Conservation (phyloP, 176 grass and related monocot species). For the Oryza rufipogon region DNA sequence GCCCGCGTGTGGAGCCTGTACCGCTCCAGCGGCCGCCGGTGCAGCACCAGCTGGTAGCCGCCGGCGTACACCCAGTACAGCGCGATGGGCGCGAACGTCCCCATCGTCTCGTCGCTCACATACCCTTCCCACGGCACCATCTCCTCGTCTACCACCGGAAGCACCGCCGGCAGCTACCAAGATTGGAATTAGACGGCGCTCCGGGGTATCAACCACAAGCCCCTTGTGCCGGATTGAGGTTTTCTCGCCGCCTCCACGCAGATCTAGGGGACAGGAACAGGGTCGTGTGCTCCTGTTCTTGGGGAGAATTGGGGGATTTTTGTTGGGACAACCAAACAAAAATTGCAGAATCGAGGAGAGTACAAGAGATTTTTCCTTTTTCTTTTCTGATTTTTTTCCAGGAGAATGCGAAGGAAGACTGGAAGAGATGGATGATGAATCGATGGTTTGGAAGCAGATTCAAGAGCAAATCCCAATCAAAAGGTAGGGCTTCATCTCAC, state of each 20-base stretch:
- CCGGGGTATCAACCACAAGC: neutral
- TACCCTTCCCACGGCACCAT: constrained; percentile 93
- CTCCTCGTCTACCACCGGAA: neutral
- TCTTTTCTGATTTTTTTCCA: neutral
- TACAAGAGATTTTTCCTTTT: neutral
- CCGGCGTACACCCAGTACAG: constrained; percentile 86
- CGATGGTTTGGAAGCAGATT: constrained; percentile 13
- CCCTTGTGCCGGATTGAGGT: constrained; percentile 22
- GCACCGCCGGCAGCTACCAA: neutral
- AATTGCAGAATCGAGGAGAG: constrained; percentile 2
- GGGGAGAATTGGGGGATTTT: constrained; percentile 4
- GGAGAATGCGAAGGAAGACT: neutral
- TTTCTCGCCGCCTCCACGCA: constrained; percentile 39
- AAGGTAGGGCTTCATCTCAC: neutral
- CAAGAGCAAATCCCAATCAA: constrained; percentile 4
- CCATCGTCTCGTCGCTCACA: constrained; percentile 84
- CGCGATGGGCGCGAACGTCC: constrained; percentile 84
- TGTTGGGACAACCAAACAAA: constrained; percentile 11
- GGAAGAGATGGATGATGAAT: neutral
- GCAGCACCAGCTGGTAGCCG: constrained; percentile 68
- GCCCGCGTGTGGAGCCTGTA: constrained; percentile 75
- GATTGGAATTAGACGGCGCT: constrained; percentile 29
- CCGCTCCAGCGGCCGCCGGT: constrained; percentile 60
- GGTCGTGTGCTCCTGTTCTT: constrained; percentile 24
- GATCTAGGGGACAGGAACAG: constrained; percentile 44